Conservation (phyloP, 352 stramenopile species). For the Pythium aquatile region DNA sequence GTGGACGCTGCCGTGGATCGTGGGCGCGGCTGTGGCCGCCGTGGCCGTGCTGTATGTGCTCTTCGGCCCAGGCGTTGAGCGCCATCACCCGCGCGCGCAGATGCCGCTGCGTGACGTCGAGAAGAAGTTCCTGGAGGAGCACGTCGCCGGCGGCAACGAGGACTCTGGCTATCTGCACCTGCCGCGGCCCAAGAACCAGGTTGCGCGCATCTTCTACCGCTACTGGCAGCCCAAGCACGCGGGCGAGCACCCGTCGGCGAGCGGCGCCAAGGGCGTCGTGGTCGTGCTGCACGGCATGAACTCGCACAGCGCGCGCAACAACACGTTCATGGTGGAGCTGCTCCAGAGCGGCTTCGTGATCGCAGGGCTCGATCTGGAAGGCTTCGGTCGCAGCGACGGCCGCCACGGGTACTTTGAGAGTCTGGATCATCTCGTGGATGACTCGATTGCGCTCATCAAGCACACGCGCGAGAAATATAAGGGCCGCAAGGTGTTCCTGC, state of each 20-base stretch:
- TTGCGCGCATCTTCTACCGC: slow-evolving; percentile 65
- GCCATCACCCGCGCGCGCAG: slow-evolving; percentile 38
- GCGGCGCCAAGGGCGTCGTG: slow-evolving; percentile 47
- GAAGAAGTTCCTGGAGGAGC: slow-evolving; percentile 47
- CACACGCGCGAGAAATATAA: slow-evolving; percentile 61
- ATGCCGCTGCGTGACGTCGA: slow-evolving; percentile 45
- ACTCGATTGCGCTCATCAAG: slow-evolving; percentile 63
- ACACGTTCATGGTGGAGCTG: slow-evolving; percentile 68
- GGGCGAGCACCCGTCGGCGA: slow-evolving; percentile 25
- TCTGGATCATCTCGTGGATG: slow-evolving; percentile 55
- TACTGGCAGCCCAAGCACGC: slow-evolving; percentile 61
- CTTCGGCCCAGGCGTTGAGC: slow-evolving; percentile 62
- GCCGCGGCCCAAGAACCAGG: slow-evolving; percentile 34
- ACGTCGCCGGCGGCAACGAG: slow-evolving; percentile 48
- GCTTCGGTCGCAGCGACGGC: slow-evolving; percentile 73
- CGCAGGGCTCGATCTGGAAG: slow-evolving; percentile 65
- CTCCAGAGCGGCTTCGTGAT: slow-evolving; percentile 63
- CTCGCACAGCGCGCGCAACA: slow-evolving; percentile 78
- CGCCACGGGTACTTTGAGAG: slow-evolving; percentile 76
- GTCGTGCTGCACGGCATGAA: slow-evolving; percentile 77
- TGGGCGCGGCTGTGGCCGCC: slow-evolving; percentile 21
- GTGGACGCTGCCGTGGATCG: slow-evolving; percentile 28
- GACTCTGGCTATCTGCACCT: slow-evolving; percentile 50
- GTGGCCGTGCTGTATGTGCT: slow-evolving; percentile 32
- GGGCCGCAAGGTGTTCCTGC: slow-evolving; percentile 64